Percentiles rank a stretch among this genome's conserved stretches.
Evolutionary conservation across 352 stramenopile species (phyloP).

Genomic region (Elongisporangium undulatum): DNA sequence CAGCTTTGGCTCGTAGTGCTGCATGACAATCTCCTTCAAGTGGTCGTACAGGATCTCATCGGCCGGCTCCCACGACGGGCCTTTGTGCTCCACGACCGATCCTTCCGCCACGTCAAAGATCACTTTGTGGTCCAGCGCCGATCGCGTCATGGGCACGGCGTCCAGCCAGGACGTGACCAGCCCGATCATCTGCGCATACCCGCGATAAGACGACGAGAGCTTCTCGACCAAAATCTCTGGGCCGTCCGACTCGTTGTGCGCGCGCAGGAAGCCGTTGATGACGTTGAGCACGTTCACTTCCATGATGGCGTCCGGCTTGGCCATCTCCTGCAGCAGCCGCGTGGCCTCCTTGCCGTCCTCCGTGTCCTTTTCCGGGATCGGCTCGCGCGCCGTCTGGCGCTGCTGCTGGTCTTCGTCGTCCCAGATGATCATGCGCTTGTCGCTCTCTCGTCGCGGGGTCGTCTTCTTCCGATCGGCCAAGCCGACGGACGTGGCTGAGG

Average conservation of each 20-base stretch:
- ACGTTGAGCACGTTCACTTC: conserved; percentile 69
- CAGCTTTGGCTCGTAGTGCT: conserved; percentile 83
- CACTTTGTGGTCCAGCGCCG: conserved; percentile 66
- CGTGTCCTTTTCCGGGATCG: conserved; percentile 57
- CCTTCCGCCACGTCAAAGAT: conserved; percentile 70
- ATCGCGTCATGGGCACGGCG: conserved; percentile 49
- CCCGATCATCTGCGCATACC: conserved; percentile 84
- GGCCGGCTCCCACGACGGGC: conserved; percentile 65
- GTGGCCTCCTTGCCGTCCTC: conserved; percentile 76
- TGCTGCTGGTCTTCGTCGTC: conserved; percentile 64
- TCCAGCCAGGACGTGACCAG: conserved; percentile 84
- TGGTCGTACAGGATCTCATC: conserved; percentile 79
- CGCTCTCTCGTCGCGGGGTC: conserved; percentile 38
- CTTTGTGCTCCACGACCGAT: conserved; percentile 53
- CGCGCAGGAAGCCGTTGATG: conserved; percentile 83
- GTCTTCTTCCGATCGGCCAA: conserved; percentile 23
- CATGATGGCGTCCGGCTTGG: conserved; percentile 80
- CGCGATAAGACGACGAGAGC: conserved; percentile 81
- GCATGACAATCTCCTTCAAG: conserved; percentile 67
- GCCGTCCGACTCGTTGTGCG: conserved; percentile 73
- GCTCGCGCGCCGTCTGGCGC: conserved; percentile 10
- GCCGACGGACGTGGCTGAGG: neutral
- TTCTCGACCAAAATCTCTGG: conserved; percentile 85
- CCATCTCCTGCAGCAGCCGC: conserved; percentile 58
- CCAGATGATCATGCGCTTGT: conserved; percentile 80